Conservation (phyloP, 805 yeast genomes). For the Cyberlindnera mississippiensis region DNA sequence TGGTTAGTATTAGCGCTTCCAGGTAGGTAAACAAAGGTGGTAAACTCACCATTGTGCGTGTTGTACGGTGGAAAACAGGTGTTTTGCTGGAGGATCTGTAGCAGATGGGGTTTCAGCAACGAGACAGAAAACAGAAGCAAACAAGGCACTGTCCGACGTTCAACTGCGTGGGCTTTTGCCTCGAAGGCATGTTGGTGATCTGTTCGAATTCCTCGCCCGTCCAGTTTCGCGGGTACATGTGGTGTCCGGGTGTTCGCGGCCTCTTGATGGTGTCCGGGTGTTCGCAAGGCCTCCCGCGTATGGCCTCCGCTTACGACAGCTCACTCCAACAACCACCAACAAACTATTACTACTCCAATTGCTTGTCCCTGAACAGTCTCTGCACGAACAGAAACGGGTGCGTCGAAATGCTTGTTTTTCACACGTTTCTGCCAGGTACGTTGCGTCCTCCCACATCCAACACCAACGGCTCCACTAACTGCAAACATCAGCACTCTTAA, state of each 20-base stretch:
- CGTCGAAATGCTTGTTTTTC: neutral
- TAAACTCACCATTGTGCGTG: neutral
- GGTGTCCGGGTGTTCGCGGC: no score
- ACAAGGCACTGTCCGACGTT: no score
- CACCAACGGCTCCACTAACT: neutral
- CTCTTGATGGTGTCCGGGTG: neutral
- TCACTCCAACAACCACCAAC: no score
- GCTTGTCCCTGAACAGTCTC: no score
- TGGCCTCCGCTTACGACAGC: neutral
- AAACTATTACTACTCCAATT: no score
- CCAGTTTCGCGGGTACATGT: neutral
- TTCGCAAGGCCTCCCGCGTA: no score
- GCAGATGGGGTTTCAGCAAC: neutral
- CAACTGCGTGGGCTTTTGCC: no score
- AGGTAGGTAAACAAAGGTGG: neutral
- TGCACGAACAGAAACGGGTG: neutral
- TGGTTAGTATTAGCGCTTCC: constrained; percentile 9
- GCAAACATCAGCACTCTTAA: neutral
- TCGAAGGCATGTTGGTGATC: neutral
- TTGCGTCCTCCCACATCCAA: neutral
- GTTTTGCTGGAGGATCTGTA: no score
- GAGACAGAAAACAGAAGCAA: no score
- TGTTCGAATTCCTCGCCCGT: neutral
- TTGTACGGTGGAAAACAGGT: no score
- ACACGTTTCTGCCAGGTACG: neutral